These are phyloP conservation scores for Tulasnella sp. DNA, from an alignment of 768 basidiomycete genomes.

Conservation along the genomic window DNA sequence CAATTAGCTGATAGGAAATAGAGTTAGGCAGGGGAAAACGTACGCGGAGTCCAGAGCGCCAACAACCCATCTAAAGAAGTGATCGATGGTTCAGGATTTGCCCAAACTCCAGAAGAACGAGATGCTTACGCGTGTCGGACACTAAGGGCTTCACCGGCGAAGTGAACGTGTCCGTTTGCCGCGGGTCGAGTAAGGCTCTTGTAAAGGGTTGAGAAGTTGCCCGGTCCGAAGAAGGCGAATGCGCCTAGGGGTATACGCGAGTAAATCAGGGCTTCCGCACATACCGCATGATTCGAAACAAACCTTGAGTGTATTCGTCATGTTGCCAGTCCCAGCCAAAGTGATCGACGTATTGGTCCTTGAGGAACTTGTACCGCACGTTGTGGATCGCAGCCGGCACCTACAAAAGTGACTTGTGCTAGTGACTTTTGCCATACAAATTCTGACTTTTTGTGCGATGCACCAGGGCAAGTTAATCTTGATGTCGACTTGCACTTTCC, in stretches of 20 bases:
- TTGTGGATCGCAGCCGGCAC: constrained; percentile 26
- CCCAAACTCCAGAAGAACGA: not conserved
- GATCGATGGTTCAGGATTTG: not conserved
- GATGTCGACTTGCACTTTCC: too few relatives aligned
- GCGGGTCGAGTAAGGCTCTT: constrained; percentile 26
- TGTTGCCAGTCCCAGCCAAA: constrained; percentile 28
- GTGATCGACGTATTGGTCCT: constrained; percentile 18
- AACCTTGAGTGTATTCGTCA: constrained; percentile 28
- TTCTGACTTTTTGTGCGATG: too few relatives aligned
- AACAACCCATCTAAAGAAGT: constrained; percentile 25
- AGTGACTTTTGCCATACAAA: too few relatives aligned
- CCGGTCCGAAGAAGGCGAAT: constrained; percentile 33
- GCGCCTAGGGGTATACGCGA: constrained; percentile 25
- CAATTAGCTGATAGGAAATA: not conserved
- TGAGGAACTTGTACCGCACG: constrained; percentile 10
- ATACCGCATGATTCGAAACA: not conserved
- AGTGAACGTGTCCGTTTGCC: constrained; percentile 25
- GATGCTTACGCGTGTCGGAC: constrained; percentile 24
- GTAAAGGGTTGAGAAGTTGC: constrained; percentile 28
- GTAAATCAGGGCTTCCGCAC: not conserved
- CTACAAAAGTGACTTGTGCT: too few relatives aligned
- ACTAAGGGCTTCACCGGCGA: constrained; percentile 33
- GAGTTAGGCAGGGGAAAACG: not conserved
- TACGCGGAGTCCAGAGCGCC: constrained; percentile 29
- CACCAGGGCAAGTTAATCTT: too few relatives aligned